phyloP scores from a whole-genome alignment of 108 stramenopile species.

The Licmophora abbreviata region DNA sequence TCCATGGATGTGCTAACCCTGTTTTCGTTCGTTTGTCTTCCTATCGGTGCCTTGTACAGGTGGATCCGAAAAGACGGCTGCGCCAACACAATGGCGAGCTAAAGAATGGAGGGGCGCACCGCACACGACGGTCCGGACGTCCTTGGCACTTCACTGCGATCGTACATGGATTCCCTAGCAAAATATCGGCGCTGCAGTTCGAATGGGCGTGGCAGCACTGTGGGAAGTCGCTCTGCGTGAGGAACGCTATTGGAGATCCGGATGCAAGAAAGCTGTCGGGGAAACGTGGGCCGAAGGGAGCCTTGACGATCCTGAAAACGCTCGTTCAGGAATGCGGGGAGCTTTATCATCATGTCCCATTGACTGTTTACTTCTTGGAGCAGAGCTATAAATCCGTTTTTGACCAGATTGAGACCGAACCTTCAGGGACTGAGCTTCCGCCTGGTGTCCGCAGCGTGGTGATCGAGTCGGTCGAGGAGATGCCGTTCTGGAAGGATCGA shows the following conservation, averaged over 20 bases:
- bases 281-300: slow-evolving; percentile 27
- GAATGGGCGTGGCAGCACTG: slow-evolving; percentile 83
- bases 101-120: slow-evolving; percentile 56
- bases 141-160: slow-evolving; percentile 60
- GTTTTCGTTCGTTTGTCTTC: neutral
- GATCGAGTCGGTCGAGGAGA: slow-evolving; percentile 29
- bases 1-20: slow-evolving; percentile 12
- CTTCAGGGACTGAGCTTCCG: neutral
- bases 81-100: slow-evolving; percentile 72
- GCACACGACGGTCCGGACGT: slow-evolving; percentile 51
- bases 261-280: slow-evolving; percentile 28
- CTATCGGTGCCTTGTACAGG: neutral
- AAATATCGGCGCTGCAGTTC: slow-evolving; percentile 64
- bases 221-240: slow-evolving; percentile 33
- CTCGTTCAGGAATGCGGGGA: slow-evolving; percentile 27
- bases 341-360: slow-evolving; percentile 6
- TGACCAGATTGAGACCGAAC: neutral
- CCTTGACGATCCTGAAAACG: slow-evolving; percentile 26
- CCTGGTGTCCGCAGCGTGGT: neutral
- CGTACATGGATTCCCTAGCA: slow-evolving; percentile 51
- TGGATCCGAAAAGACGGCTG: slow-evolving; percentile 43
- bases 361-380: slow-evolving; percentile 27
- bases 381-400: slow-evolving; percentile 1
- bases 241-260: slow-evolving; percentile 38
- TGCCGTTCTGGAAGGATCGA: slow-evolving; percentile 29